Base-by-base conservation (phyloP, 306 rosid genomes). In the Delonix regia region DNA sequence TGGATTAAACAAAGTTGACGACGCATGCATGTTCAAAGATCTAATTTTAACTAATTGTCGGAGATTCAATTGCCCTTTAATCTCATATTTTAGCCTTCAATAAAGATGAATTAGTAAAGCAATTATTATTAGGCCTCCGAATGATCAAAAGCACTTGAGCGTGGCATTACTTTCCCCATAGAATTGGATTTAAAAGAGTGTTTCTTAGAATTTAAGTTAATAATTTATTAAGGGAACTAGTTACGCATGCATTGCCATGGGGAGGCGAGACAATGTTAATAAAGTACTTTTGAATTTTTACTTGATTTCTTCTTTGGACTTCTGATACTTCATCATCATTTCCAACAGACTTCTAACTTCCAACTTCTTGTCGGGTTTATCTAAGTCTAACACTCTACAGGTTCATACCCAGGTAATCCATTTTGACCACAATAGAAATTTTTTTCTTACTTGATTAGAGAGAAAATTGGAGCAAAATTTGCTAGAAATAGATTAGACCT, bases 311-410 rank as follows among this genome's bases (percentile, higher is more conserved):
- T 5, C 41, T 10, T 51, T 2, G 52, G 52, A 39, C 75, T 81
- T 82, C 36, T 42, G 81, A 74, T 85, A 21, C 45, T 79, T 74
- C 71, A 71, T 82, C 67, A 79, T 85, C 48, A 56, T 9, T 72
- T 82, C 85, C 83, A 86, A 83, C 86, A 76, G 86, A 80, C 77
- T 79, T 86, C 85, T 83, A 83, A 82, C 86, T 76, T 60, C 86
- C 86, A 86, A 83, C 85, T 83, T 79, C 80, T 36, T 80, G 89
- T 83, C 86, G 89, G 89, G 49, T 78, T 69, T 48, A 44, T 67
- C 38, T 75, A 74, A 61, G 81, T 78, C 71, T 41, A 77, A 77
- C 51, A 34, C 72, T 61, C 51, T 66, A 74, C 47, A 65, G 16
- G n/a, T 47, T 56, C 72, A n/a, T 19, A 4, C 13, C 77, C 22